Percentiles rank a stretch among this genome's conserved stretches.
Conservation (phyloP, 768 basidiomycete genomes). For the Suillus clintonianus region DNA sequence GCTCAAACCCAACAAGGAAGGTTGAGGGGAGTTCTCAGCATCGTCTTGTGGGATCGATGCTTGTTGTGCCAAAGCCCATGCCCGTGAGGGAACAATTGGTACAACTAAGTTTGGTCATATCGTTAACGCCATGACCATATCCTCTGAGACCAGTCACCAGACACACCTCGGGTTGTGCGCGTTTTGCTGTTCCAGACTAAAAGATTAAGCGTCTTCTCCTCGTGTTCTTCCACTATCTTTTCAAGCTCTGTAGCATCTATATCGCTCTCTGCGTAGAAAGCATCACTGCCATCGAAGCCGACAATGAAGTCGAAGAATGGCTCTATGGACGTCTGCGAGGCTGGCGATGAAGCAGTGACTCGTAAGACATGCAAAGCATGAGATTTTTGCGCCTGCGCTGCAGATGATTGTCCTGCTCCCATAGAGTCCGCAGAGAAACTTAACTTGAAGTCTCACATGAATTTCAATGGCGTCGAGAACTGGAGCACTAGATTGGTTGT, state of each 20-base stretch:
- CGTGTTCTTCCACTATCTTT: constrained; percentile 80
- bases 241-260: constrained; percentile 75
- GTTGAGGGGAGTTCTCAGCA: constrained; percentile 53
- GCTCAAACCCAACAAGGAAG: constrained; percentile 91
- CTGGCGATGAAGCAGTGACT: constrained; percentile 87
- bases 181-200: constrained; percentile 86
- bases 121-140: background rate
- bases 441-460: constrained; percentile 47
- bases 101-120: constrained; percentile 57
- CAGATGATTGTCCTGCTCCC: constrained; percentile 76
- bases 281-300: constrained; percentile 76
- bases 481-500: constrained; percentile 9
- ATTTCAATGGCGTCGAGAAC: background rate
- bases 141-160: constrained; percentile 15
- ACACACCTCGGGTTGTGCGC: constrained; percentile 66
- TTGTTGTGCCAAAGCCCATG: constrained; percentile 65
- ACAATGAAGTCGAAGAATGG: constrained; percentile 98
- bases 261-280: constrained; percentile 44
- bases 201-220: constrained; percentile 67
- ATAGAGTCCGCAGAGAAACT: constrained; percentile 44
- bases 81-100: constrained; percentile 78
- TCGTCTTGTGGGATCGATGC: constrained; percentile 39
- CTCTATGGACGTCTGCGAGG: constrained; percentile 80
- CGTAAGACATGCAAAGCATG: constrained; percentile 85
- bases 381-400: constrained; percentile 31